A percentile compares a stretch with the other conserved stretches of the same genome.
These are phyloP conservation scores for Brettanomyces custersianus DNA, from an alignment of 805 yeast species.

Conservation along the genomic window DNA sequence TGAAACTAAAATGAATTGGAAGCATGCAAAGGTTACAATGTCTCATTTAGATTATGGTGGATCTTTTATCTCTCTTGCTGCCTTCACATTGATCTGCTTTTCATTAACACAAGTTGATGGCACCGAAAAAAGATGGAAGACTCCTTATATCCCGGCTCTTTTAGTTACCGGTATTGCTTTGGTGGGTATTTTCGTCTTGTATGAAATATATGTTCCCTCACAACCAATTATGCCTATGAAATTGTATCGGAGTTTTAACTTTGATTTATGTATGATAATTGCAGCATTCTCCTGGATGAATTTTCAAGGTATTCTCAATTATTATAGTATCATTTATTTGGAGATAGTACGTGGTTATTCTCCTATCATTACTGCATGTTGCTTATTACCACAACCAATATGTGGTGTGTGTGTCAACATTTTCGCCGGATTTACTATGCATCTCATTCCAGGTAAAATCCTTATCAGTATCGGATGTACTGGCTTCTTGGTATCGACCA, in stretches of 20 bases:
- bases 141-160: conserved; percentile 36
- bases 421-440: conserved; percentile 38
- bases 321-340: conserved; percentile 34
- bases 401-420: conserved; percentile 34
- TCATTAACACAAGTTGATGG: conserved; percentile 35
- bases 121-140: conserved; percentile 33
- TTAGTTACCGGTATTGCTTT: conserved; percentile 30
- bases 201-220: conserved; percentile 30
- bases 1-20: conserved; percentile 16
- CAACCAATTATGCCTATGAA: conserved; percentile 41
- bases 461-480: conserved; percentile 27
- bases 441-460: conserved; percentile 31
- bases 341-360: conserved; percentile 30
- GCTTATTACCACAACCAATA: conserved; percentile 34
- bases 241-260: conserved; percentile 31
- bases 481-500: conserved; percentile 28
- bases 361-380: conserved; percentile 34
- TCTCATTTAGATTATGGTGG: conserved; percentile 33
- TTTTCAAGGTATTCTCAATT: conserved; percentile 32
- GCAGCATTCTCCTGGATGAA: conserved; percentile 32
- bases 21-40: conserved; percentile 17
- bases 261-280: conserved; percentile 30
- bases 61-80: conserved; percentile 30
- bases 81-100: conserved; percentile 33
- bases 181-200: conserved; percentile 26